Conservation (phyloP, 768 basidiomycete species). For the Boletus huronensis region DNA sequence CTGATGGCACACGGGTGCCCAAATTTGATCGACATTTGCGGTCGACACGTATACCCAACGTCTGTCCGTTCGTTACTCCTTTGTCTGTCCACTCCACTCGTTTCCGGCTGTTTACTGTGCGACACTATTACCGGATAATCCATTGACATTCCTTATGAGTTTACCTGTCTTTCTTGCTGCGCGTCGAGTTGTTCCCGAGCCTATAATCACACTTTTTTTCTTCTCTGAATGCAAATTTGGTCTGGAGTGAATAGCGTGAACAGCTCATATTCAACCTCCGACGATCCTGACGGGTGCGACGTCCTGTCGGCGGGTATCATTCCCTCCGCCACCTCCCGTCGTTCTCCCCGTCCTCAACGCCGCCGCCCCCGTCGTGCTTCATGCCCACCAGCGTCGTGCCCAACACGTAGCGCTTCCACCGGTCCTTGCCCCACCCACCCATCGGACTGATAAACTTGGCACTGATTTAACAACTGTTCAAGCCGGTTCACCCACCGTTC, state of each 20-base stretch:
- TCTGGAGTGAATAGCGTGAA: conserved; percentile 9
- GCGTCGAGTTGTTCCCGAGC: conserved; percentile 17
- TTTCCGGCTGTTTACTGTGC: conserved; percentile 34
- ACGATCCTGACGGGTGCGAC: conserved; percentile 16
- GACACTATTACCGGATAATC: conserved; percentile 36
- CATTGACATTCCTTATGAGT: conserved; percentile 35
- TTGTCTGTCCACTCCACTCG: conserved; percentile 35
- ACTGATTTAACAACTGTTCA: conserved; percentile 10
- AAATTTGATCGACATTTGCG: conserved; percentile 22
- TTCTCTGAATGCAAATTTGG: conserved; percentile 1
- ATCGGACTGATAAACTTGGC: conserved; percentile 17
- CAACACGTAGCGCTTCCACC: conserved; percentile 8
- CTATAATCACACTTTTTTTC: conserved; percentile 21
- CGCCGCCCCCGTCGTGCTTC: conserved; percentile 2
- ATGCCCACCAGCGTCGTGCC: conserved; percentile 9
- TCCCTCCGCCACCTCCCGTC: conserved; percentile 8
- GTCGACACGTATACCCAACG: conserved; percentile 35
- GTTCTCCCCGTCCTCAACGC: conserved; percentile 4
- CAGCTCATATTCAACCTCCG: conserved; percentile 28
- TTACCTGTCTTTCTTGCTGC: conserved; percentile 30
- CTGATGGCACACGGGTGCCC: conserved; percentile 35
- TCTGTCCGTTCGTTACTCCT: conserved; percentile 34
- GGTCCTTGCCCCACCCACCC: background rate
- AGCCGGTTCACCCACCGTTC: conserved; percentile 5
- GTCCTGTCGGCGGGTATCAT: conserved; percentile 5